phyloP scores from a whole-genome alignment of 179 eudicot genomes.

The Gypsophila paniculata region DNA sequence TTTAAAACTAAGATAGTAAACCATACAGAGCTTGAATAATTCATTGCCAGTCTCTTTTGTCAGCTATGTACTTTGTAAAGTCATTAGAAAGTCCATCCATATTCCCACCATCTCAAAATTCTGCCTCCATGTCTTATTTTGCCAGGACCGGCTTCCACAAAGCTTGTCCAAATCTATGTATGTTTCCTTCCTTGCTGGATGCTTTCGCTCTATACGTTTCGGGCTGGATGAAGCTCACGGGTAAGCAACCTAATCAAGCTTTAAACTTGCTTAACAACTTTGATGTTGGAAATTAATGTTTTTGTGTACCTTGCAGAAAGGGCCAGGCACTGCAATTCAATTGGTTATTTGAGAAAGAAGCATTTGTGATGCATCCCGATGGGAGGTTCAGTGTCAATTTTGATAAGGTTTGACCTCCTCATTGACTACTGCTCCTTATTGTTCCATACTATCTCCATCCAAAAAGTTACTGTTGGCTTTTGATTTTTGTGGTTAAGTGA shows the following conservation, averaged over 20 bases:
- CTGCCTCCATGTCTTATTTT: conserved; percentile 10
- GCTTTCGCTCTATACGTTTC: conserved; percentile 97
- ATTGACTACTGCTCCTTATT: not conserved
- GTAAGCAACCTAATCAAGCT: conserved; percentile 39
- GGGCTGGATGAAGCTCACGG: conserved; percentile 99
- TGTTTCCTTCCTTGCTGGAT: conserved; percentile 93
- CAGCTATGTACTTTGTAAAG: not conserved
- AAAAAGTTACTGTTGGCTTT: too few relatives aligned
- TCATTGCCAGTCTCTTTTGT: not conserved
- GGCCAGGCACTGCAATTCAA: conserved; percentile 97
- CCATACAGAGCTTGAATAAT: not conserved
- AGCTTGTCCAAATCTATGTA: conserved; percentile 77
- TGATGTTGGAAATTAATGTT: conserved; percentile 4
- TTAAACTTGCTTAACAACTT: conserved; percentile 1
- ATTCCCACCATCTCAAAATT: conserved; percentile 1
- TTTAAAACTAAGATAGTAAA: not conserved
- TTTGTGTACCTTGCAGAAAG: conserved; percentile 47
- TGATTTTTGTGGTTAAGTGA: too few relatives aligned
- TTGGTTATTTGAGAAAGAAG: conserved; percentile 85
- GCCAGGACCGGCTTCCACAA: conserved; percentile 61
- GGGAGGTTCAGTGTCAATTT: conserved; percentile 79
- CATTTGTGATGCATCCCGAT: conserved; percentile 69
- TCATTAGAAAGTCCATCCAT: not conserved
- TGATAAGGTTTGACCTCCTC: conserved; percentile 51
- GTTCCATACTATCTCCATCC: not conserved